Percentiles rank a stretch among this genome's conserved stretches.
Evolutionary conservation across 257 asterid species (phyloP).

Genomic region (Eustoma russellianum): DNA sequence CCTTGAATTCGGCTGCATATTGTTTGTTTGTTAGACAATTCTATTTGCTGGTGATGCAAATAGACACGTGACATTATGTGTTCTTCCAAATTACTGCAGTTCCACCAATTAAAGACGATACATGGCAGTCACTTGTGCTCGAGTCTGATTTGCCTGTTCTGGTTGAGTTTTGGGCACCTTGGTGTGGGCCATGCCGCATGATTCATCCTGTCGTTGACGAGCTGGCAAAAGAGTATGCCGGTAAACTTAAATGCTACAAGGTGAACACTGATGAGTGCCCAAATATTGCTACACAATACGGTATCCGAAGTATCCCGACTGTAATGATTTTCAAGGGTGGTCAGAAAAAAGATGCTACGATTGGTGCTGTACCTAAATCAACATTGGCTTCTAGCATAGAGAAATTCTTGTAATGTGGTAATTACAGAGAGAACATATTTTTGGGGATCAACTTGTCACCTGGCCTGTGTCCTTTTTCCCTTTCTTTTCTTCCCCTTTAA

Average conservation of each 20-base stretch:
- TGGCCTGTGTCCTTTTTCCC: neutral
- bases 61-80: neutral
- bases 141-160: constrained; percentile 53
- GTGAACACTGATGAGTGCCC: constrained; percentile 84
- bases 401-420: constrained; percentile 53
- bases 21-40: neutral
- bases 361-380: constrained; percentile 86
- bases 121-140: constrained; percentile 58
- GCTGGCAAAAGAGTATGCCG: constrained; percentile 60
- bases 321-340: constrained; percentile 75
- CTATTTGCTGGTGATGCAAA: neutral
- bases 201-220: constrained; percentile 77
- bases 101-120: constrained; percentile 38
- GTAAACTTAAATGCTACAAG: constrained; percentile 80
- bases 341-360: constrained; percentile 82
- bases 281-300: constrained; percentile 63
- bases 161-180: constrained; percentile 97
- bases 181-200: constrained; percentile 99
- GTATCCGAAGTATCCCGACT: constrained; percentile 92
- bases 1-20: neutral
- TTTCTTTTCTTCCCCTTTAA: constrained; percentile 16
- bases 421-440: constrained; percentile 13
- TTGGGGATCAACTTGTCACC: no score
- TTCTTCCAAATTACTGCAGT: constrained; percentile 41
- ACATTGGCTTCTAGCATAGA: constrained; percentile 63